phyloP scores from a whole-genome alignment of 2,329 filamentous ascomycete species.

The Cladosporium velox region DNA sequence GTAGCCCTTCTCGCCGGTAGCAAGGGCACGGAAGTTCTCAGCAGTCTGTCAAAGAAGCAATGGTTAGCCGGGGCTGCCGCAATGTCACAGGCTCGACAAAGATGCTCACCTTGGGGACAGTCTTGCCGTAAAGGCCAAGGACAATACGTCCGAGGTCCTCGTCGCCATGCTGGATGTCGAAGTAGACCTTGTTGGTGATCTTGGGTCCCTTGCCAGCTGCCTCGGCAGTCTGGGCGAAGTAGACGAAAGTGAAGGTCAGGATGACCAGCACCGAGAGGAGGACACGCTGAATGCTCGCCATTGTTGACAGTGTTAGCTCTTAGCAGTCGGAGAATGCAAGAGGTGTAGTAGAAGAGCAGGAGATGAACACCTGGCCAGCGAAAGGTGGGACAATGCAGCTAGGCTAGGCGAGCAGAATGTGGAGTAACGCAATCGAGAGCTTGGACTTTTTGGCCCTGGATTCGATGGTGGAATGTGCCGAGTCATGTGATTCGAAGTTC shows the following conservation, averaged over 20 bases:
- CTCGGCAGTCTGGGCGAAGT: constrained; percentile 73
- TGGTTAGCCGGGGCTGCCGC: constrained; percentile 20
- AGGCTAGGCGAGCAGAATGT: constrained; percentile 1
- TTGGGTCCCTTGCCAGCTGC: constrained; percentile 72
- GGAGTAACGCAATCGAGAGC: constrained; percentile 2
- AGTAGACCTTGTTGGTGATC: constrained; percentile 64
- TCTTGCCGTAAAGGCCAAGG: constrained; percentile 84
- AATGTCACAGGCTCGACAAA: too few relatives aligned
- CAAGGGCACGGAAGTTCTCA: constrained; percentile 76
- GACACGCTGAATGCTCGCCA: constrained; percentile 74
- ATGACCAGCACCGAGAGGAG: constrained; percentile 74
- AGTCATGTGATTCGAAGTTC: not conserved
- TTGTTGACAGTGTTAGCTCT: constrained; percentile 47
- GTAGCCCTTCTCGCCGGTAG: constrained; percentile 83
- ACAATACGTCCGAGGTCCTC: constrained; percentile 73
- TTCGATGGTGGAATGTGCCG: not conserved
- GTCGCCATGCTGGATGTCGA: constrained; percentile 78
- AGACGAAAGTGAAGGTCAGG: constrained; percentile 70
- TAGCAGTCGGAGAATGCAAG: constrained; percentile 12
- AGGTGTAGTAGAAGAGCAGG: constrained; percentile 19
- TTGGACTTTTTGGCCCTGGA: not conserved
- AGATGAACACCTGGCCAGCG: constrained; percentile 21
- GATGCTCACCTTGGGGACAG: constrained; percentile 67
- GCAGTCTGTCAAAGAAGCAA: constrained; percentile 51
- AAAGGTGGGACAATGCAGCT: constrained; percentile 10